phyloP scores from a whole-genome alignment of 2,329 filamentous ascomycete species.

The Colletotrichum plurivorum region DNA sequence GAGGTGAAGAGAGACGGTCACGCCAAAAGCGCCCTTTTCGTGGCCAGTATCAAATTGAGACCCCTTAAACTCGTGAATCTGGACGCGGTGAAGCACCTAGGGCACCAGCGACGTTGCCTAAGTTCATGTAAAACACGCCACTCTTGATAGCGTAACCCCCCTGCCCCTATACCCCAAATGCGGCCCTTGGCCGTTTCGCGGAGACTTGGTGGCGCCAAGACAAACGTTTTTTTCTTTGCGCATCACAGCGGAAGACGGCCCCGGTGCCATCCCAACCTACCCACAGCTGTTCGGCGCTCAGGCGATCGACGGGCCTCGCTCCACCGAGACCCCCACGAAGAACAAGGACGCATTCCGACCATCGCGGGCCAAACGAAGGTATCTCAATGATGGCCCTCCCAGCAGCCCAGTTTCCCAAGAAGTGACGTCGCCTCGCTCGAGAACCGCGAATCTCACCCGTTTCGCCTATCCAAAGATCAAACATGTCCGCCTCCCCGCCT shows the following conservation, averaged over 20 bases:
- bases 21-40: no score
- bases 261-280: constrained; percentile 32
- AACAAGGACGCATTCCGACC: not conserved
- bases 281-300: constrained; percentile 17
- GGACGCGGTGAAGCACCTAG: no score
- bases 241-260: constrained; percentile 4
- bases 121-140: no score
- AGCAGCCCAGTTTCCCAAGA: not conserved
- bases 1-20: no score
- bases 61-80: no score
- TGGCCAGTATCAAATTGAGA: no score
- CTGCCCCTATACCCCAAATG: no score
- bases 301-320: constrained; percentile 1
- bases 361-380: constrained; percentile 7
- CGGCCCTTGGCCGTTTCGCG: not conserved
- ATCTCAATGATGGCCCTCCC: constrained; percentile 1
- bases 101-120: no score
- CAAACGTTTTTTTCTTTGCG: not conserved
- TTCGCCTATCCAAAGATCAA: no score
- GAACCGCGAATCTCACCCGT: no score
- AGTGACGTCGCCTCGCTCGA: no score
- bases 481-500: not conserved
- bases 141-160: no score
- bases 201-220: not conserved
- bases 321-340: not conserved